Evolutionary conservation across 495 filamentous ascomycete species (phyloP), one percentile per base, ranked within the genome.

Genomic region (Penicillium parvum): DNA sequence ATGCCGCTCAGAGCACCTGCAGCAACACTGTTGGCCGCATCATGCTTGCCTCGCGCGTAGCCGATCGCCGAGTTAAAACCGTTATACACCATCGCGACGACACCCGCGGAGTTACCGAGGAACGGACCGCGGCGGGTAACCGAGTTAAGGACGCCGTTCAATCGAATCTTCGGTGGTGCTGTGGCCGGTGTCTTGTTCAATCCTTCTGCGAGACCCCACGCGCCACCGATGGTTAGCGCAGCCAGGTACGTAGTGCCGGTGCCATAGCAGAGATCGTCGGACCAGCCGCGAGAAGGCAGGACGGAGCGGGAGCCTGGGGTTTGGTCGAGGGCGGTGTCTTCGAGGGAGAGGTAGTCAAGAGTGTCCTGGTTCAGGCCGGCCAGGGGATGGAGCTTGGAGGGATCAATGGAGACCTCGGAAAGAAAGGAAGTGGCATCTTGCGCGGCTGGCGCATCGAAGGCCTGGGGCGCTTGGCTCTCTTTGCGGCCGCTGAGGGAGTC

Each of bases 241-340:
- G 82, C 72, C 37, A 98, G 77, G 65, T 98, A 98, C 50, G 88
- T 95, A 25, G 90, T 82, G 41, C 92, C 92, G 17, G 91, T 90
- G 55, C 94, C 94, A 61, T 98, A 98, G 68, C 92, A 97, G 36
- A 98, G 81, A 65, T 98, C 92, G 61, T 98, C 92, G 37, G 87
- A 92, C 82, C 94, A 98, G 53, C 92, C 92, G 60, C 94, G 84
- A 19, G 90, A 95, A 4, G 94, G 94, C 23, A 98, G 78, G 25
- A 87, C 83, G 10, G 90, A 88, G 43, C 84, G 84, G 28, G 79
- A 74, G 55, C 90, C 90, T 37, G 92, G 88, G n/a, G 95, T 77
- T 55, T 90, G 76, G 26, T 89, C 90, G 32, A 97, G 84, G 8
- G 83, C 76, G 17, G 88, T 85, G 55, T 97, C 92, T 72, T 97